Evolutionary conservation across 2,329 filamentous ascomycete species (phyloP), one percentile per base, ranked within the genome.

Genomic region (Sporothrix phasma): DNA sequence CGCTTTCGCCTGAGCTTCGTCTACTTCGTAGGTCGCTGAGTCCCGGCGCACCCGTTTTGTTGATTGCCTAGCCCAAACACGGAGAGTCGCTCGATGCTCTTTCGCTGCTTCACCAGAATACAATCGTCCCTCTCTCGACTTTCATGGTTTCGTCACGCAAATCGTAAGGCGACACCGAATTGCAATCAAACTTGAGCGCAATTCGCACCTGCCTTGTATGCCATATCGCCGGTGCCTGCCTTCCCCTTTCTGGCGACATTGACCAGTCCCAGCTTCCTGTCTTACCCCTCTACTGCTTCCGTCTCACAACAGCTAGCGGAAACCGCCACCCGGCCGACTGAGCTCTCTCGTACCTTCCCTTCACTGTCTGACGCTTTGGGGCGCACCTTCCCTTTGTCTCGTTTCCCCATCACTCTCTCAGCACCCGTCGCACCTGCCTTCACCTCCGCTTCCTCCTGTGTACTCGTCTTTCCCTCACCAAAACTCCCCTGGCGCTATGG

Each of bases 401-500:
- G 46, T 34, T 34, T n/a, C 54, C 45, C 43, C 53, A 19, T 41
- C 63, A 2, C 37, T 24, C 45, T 17, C 6, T 56, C 24, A 22
- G 13, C 47, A 19, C 49, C 45, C 61, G 24, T 29, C 11, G 34
- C 34, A 37, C 34, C 7, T 37, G 34, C 34, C 34, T 11, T 37
- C 39, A 24, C 19, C 60, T 60, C 45, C 49, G 11, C n/a, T 64
- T 51, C 58, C 22, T 34, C 60, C 29, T 24, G n/a, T n/a, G 34
- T 10, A 37, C 34, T 10, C 22, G 6, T 19, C 19, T 22, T 49
- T 15, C 11, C 15, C 10, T 24, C 22, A n/a, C 45, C n/a, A 24
- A 6, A n/a, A 37, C 17, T 51, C 13, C 39, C 58, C 37, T 17
- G 34, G 29, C 53, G 65, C 58, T 51, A 79, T 79, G 78, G 75